Conservation (phyloP, 768 basidiomycete species). For the Suillus lakei region DNA sequence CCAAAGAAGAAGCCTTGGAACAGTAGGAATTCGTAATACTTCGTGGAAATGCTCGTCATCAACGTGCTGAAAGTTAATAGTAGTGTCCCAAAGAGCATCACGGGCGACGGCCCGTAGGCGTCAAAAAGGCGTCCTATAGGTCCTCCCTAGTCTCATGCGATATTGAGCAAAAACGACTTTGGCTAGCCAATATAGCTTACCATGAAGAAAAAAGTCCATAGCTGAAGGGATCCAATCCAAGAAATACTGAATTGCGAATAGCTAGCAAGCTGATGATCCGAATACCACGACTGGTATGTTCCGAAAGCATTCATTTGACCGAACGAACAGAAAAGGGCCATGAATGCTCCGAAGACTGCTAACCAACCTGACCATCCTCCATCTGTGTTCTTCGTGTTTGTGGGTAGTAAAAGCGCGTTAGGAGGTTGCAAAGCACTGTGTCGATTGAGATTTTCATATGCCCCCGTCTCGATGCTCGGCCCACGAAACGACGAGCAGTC, state of each 20-base stretch:
- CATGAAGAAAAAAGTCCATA: conserved; percentile 73
- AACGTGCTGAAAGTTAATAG: conserved; percentile 57
- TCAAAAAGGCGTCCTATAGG: conserved; percentile 66
- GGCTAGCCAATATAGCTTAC: conserved; percentile 41
- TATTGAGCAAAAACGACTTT: conserved; percentile 6
- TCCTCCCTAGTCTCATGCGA: conserved; percentile 51
- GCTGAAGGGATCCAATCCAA: conserved; percentile 73
- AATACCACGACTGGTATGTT: conserved; percentile 73
- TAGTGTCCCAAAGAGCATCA: conserved; percentile 57
- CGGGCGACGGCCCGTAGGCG: conserved; percentile 56
- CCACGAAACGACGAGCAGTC: conserved; percentile 18
- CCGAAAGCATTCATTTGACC: conserved; percentile 77
- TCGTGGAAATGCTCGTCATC: conserved; percentile 59
- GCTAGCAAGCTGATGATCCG: conserved; percentile 57
- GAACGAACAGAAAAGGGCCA: conserved; percentile 71
- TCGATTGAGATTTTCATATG: conserved; percentile 23
- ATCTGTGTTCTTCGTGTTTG: conserved; percentile 19
- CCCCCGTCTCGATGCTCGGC: conserved; percentile 28
- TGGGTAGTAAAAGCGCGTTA: conserved; percentile 20
- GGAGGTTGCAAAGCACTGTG: conserved; percentile 28
- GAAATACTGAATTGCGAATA: conserved; percentile 61
- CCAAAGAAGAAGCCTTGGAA: conserved; percentile 70
- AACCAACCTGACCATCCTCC: conserved; percentile 44
- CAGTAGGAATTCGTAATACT: conserved; percentile 65
- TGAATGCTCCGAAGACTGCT: conserved; percentile 65